Percentiles rank a stretch among this genome's conserved stretches.
Conservation (phyloP, 2,329 filamentous ascomycete species). For the Aureobasidium vineae region DNA sequence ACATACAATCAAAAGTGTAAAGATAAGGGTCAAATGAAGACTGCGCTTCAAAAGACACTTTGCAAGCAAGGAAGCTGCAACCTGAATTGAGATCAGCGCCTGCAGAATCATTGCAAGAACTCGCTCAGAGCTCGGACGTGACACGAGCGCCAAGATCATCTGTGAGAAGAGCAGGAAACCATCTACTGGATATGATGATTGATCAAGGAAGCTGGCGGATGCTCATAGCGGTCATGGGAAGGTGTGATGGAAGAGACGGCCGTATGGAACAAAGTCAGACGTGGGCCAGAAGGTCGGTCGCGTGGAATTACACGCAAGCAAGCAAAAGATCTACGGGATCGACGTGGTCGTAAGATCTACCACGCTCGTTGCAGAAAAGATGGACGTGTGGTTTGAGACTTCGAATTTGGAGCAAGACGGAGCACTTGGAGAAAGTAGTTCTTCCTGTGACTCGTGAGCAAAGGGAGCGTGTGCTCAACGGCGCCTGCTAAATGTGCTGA, state of each 20-base stretch:
- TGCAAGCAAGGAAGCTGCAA: background rate
- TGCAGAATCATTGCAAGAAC: background rate
- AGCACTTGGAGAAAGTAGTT: background rate
- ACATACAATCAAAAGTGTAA: background rate
- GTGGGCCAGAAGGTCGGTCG: constrained; percentile 15
- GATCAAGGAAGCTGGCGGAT: constrained; percentile 1
- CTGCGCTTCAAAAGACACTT: background rate
- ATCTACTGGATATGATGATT: background rate
- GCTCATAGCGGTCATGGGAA: background rate
- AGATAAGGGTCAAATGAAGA: background rate
- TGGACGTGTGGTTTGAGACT: background rate
- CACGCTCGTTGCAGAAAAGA: background rate
- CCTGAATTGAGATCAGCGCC: constrained; percentile 9
- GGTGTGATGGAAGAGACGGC: background rate
- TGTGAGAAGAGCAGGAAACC: background rate
- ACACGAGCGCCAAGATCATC: background rate
- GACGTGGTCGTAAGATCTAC: constrained; percentile 10
- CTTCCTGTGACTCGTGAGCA: background rate
- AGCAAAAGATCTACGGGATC: constrained; percentile 20
- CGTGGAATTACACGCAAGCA: constrained; percentile 14
- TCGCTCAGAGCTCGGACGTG: background rate
- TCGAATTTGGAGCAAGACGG: background rate
- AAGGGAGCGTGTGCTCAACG: background rate
- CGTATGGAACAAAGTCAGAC: constrained; percentile 2
- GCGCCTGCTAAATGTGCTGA: background rate